These are phyloP conservation scores for Penicillium egyptiacum DNA, from an alignment of 495 filamentous ascomycete species.

Conservation along the genomic window DNA sequence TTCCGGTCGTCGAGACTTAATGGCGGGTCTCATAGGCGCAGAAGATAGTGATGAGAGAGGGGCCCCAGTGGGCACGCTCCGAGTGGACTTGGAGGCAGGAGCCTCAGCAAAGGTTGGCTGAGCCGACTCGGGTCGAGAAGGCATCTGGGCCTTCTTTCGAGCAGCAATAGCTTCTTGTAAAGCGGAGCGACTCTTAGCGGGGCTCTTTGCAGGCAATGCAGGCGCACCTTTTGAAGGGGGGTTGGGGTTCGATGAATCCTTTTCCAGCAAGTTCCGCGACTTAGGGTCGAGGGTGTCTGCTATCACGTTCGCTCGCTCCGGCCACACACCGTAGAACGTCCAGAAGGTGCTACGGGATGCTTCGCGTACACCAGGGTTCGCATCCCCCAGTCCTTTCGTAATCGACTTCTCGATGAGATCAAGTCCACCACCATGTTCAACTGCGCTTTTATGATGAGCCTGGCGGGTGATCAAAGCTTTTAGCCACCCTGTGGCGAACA, in stretches of 20 bases:
- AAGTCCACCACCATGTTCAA: constrained; percentile 80
- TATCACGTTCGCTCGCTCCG: constrained; percentile 71
- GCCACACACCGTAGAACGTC: constrained; percentile 75
- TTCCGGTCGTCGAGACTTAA: constrained; percentile 48
- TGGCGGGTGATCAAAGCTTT: constrained; percentile 78
- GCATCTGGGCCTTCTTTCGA: constrained; percentile 67
- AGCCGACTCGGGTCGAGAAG: constrained; percentile 71
- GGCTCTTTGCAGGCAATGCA: constrained; percentile 43
- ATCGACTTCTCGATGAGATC: constrained; percentile 84
- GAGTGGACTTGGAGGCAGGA: constrained; percentile 34
- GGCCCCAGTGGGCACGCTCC: constrained; percentile 36
- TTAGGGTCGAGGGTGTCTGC: constrained; percentile 71
- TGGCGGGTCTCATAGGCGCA: constrained; percentile 58
- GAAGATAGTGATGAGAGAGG: constrained; percentile 52
- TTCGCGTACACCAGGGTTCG: constrained; percentile 84
- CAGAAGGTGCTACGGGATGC: constrained; percentile 82
- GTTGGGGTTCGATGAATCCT: constrained; percentile 78
- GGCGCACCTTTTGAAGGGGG: constrained; percentile 43
- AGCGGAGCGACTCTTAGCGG: constrained; percentile 43
- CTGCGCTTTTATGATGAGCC: constrained; percentile 69
- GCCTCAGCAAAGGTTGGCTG: constrained; percentile 54
- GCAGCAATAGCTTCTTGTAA: constrained; percentile 81
- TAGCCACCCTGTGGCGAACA: constrained; percentile 79
- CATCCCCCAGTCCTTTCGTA: constrained; percentile 79
- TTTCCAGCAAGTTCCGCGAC: constrained; percentile 71